phyloP scores from a whole-genome alignment of 495 filamentous ascomycete species.

The Neurospora sp. region DNA sequence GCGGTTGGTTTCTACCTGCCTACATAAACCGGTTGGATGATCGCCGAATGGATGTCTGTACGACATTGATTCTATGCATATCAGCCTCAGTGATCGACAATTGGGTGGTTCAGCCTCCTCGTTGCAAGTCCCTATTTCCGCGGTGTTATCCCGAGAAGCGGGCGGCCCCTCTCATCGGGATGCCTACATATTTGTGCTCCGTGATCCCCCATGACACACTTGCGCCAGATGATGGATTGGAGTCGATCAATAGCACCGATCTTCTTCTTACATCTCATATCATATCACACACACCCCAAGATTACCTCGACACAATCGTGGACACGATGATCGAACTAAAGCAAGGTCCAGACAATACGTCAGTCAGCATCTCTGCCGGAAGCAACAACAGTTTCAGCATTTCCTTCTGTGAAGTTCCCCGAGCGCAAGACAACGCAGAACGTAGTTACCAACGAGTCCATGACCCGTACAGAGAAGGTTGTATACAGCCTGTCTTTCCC shows the following conservation, averaged over 20 bases:
- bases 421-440: neutral
- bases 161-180: neutral
- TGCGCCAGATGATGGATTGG: too few species aligned
- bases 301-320: neutral
- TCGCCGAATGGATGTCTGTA: neutral
- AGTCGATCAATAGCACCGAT: too few species aligned
- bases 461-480: neutral
- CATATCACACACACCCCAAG: neutral
- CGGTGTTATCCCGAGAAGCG: neutral
- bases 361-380: neutral
- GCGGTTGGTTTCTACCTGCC: neutral
- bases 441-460: neutral
- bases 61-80: neutral
- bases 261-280: too few species aligned
- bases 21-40: neutral
- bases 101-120: neutral
- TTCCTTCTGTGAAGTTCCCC: neutral
- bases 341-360: neutral
- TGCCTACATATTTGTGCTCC: too few species aligned
- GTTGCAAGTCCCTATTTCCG: neutral
- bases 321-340: neutral
- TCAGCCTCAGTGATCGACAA: neutral
- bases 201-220: too few species aligned
- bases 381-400: neutral
- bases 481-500: neutral